Evolutionary conservation across 768 basidiomycete species (phyloP).

Genomic region (Termitomyces heimii): DNA sequence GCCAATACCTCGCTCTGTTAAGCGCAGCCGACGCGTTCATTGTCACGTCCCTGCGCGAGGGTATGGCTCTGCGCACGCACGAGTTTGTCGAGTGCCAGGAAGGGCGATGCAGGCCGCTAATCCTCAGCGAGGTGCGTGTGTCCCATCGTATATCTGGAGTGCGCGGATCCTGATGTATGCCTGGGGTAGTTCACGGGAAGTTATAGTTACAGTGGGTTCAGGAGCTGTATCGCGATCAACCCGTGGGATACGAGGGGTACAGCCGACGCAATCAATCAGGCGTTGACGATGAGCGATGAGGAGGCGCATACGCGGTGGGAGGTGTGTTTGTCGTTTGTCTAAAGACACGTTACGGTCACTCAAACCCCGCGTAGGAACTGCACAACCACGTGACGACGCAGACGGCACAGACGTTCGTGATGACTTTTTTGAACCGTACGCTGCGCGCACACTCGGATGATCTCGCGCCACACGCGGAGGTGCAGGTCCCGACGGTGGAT

Average conservation of each 20-base stretch:
- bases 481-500: conserved; percentile 23
- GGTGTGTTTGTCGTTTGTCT: conserved; percentile 29
- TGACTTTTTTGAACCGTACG: conserved; percentile 70
- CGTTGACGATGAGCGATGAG: conserved; percentile 70
- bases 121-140: conserved; percentile 65
- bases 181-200: conserved; percentile 71
- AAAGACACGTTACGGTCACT: background rate
- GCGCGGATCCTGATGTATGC: background rate
- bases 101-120: conserved; percentile 57
- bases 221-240: conserved; percentile 82
- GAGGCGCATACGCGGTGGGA: conserved; percentile 76
- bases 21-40: conserved; percentile 83
- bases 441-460: conserved; percentile 64
- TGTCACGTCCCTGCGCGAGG: conserved; percentile 79
- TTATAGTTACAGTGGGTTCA: conserved; percentile 82
- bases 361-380: conserved; percentile 41
- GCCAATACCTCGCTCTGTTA: conserved; percentile 77
- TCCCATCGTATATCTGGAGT: background rate
- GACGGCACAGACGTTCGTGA: conserved; percentile 81
- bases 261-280: conserved; percentile 42
- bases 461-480: conserved; percentile 23
- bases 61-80: conserved; percentile 81
- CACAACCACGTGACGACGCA: conserved; percentile 84
- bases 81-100: conserved; percentile 88
- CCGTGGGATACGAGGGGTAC: conserved; percentile 85